Evolutionary conservation across 495 filamentous ascomycete genomes (phyloP).

Genomic region (Neurospora intermedia): DNA sequence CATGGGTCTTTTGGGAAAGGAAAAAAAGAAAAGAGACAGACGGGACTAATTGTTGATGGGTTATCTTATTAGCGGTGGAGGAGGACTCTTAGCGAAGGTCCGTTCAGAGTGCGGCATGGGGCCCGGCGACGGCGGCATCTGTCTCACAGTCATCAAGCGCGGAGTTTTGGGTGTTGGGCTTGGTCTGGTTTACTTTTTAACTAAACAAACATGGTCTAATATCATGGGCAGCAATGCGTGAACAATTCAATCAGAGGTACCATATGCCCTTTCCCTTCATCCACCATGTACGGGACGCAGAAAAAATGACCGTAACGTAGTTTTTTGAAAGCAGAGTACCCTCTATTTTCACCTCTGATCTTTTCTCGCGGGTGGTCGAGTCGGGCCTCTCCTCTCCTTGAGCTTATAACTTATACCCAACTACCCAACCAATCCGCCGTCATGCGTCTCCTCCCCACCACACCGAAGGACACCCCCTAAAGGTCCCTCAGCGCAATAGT

Average conservation of each 20-base stretch:
- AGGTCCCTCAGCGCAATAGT: constrained; percentile 58
- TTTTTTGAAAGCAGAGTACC: background rate
- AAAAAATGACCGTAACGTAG: background rate
- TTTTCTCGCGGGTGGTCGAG: background rate
- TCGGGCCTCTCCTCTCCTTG: background rate
- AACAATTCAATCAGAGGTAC: background rate
- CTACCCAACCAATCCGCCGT: background rate
- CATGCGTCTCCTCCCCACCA: background rate
- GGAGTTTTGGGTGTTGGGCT: background rate
- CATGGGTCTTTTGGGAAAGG: background rate
- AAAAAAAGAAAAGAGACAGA: background rate
- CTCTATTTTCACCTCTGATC: background rate
- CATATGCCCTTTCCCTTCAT: background rate
- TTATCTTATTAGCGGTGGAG: background rate
- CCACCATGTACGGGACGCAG: background rate
- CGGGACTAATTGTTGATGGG: background rate
- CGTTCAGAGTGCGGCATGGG: background rate
- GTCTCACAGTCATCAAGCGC: background rate
- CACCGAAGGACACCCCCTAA: constrained; percentile 2
- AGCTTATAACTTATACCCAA: background rate
- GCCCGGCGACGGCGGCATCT: background rate
- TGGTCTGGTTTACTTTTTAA: background rate
- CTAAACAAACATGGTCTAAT: background rate
- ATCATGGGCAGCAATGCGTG: background rate
- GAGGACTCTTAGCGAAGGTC: background rate